Base-by-base conservation (phyloP, 2,329 filamentous ascomycete genomes). In the Diatrype stigma region DNA sequence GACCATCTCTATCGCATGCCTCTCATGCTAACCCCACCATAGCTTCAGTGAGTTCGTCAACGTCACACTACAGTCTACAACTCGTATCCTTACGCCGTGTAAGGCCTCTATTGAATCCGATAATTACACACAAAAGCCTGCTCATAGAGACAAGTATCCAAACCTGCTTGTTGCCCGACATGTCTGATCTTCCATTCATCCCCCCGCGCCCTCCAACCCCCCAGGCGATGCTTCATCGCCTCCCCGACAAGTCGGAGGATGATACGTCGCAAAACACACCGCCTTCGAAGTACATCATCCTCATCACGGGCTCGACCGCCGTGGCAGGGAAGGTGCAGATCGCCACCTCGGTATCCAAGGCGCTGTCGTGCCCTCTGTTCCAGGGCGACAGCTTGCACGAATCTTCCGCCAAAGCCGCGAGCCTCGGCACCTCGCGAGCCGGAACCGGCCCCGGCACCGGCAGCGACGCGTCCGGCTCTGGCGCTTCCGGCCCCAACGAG, bases 321-420 rank as follows among this genome's bases (percentile, higher is more conserved):
- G 59, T 62, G 8, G 58, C 63, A 1, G 64, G 65, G 2, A 67
- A 67, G 38, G 54, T 63, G 6, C 62, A 65, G 26, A 65, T 67
- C 32, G 57, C 63, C 21, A 56, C 49, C 22, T 60, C 60, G 1
- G 58, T 66, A 2, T 58, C 64, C n/a, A 34, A 48, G 3, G 51
- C 59, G 4, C 56, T 66, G 2, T 56, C 57, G 7, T 65, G 63
- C 38, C 62, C 62, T 12, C 53, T 62, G 6, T 63, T 56, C 47
- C 56, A 61, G 38, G 65, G 63, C 51, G 64, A 67, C 50, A 65
- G 62, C 55, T 16, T 66, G 42, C 64, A 67, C 51, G 58, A 64
- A 45, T 62, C 60, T 8, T 54, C 56, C 6, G 63, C 63, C 52
- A 67, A 64, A 50, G 63, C 61, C 22, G 62, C 63, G 14, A 54